These are phyloP conservation scores for Neophaeococcomyces aloes DNA, from an alignment of 2,329 filamentous ascomycete genomes.

Conservation along the genomic window DNA sequence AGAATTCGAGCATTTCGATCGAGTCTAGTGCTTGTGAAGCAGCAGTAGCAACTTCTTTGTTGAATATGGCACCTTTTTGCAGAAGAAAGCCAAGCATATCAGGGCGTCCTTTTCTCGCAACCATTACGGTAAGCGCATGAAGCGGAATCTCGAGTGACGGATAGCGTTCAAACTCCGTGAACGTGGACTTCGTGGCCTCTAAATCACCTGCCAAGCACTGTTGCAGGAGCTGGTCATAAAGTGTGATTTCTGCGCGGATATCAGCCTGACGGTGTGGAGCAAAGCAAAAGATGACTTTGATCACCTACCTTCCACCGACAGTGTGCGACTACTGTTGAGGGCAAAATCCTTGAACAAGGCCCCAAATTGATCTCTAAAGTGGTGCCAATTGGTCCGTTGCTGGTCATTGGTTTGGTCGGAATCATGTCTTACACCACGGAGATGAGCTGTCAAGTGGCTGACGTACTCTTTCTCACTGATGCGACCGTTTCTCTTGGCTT, in stretches of 20 bases:
- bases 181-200: conserved; percentile 1
- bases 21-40: neutral
- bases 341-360: neutral
- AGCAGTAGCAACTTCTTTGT: neutral
- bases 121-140: conserved; percentile 1
- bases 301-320: conserved; percentile 1
- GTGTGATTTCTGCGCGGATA: neutral
- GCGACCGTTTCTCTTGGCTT: neutral
- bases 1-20: conserved; percentile 1
- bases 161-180: neutral
- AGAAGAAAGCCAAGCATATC: neutral
- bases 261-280: neutral
- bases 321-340: neutral
- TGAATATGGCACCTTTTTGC: neutral
- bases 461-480: conserved; percentile 1
- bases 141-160: neutral
- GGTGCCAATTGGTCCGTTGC: neutral
- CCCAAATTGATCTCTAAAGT: neutral
- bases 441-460: neutral
- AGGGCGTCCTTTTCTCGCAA: neutral
- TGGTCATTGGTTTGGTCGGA: neutral
- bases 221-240: conserved; percentile 1
- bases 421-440: conserved; percentile 1
- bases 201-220: conserved; percentile 1
- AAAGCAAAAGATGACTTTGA: neutral